Base-by-base conservation (phyloP, 805 yeast species). In the Metschnikowia arizonensis region DNA sequence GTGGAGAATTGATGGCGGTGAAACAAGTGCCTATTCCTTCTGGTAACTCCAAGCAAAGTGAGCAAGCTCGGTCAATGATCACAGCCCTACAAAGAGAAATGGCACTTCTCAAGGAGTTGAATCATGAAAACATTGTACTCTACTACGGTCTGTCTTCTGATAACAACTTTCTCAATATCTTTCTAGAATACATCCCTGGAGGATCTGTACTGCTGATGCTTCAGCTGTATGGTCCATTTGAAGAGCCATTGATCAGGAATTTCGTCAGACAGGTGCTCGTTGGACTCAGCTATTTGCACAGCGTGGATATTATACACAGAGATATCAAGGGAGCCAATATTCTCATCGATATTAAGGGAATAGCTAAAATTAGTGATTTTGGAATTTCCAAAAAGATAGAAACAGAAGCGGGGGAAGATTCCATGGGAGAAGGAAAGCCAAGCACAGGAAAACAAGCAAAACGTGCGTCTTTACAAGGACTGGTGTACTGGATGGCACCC, bases 401-500 rank as follows among this genome's bases (percentile, higher is more conserved):
- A 32, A 41, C 47, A 12, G 61, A 57, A 37, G 66, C 62, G 32
- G 57, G 56, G 23, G 57, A 52, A 34, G 51, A 42, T 14, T 11
- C 32, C 9, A 8, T 18, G 18, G 42, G 34, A 23, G 50, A 47
- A 6, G 50, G 37, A 5, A 50, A 49, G 19, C 17, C 24, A 11
- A 35, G 28, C 10, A 60, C 59, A 29, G 60, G 63, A 23, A 66
- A 65, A 54, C 58, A 64, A n/a, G 61, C 70, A 11, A 63, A 73
- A 45, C 77, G 97, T 35, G 90, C 87, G 1, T 88, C 96, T 0
- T 67, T 88, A 43, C 97, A 91, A 64, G 99, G 99, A 0, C 53
- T 49, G 55, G 73, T 91, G 0, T 93, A 84, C 60, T 93, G 99
- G 98, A 93, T 93, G 99, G 98, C 99, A 0, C 99, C 99, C 0